Conservation (phyloP, 495 filamentous ascomycete species). For the Xylaria acuta region DNA sequence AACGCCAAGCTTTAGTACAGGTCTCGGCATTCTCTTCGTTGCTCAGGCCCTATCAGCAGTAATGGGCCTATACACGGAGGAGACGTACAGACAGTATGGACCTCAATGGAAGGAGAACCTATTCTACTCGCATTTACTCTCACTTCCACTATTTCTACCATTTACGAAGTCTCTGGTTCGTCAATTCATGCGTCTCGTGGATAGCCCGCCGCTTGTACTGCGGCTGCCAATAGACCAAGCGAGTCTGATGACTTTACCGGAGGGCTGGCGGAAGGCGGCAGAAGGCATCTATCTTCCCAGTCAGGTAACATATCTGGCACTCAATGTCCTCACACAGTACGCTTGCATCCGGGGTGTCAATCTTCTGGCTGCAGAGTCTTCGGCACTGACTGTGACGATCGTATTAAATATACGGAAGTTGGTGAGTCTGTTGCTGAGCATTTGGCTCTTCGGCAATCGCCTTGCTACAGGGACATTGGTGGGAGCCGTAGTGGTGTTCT, state of each 20-base stretch:
- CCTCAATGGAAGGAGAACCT: constrained; percentile 95
- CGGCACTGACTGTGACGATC: constrained; percentile 93
- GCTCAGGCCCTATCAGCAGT: constrained; percentile 90
- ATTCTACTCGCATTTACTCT: constrained; percentile 88
- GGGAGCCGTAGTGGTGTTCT: constrained; percentile 85
- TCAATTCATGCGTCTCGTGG: constrained; percentile 59
- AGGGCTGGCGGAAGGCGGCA: constrained; percentile 37
- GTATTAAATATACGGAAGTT: constrained; percentile 95
- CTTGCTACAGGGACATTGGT: constrained; percentile 75
- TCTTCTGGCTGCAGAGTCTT: constrained; percentile 79
- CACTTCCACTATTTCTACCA: constrained; percentile 70
- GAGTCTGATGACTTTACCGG: constrained; percentile 38
- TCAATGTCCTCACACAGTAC: constrained; percentile 93
- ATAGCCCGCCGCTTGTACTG: constrained; percentile 54
- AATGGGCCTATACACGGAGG: constrained; percentile 93
- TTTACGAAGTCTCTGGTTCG: constrained; percentile 57
- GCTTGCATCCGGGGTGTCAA: constrained; percentile 95
- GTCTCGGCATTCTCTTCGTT: constrained; percentile 82
- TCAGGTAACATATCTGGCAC: constrained; percentile 71
- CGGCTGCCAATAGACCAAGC: constrained; percentile 43
- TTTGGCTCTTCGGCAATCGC: constrained; percentile 89
- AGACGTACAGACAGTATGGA: constrained; percentile 83
- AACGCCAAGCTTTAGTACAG: constrained; percentile 66
- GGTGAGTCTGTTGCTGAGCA: constrained; percentile 87
- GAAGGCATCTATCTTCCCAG: constrained; percentile 63